phyloP scores from a whole-genome alignment of 768 basidiomycete genomes.

The Boletus tylopilopsis region DNA sequence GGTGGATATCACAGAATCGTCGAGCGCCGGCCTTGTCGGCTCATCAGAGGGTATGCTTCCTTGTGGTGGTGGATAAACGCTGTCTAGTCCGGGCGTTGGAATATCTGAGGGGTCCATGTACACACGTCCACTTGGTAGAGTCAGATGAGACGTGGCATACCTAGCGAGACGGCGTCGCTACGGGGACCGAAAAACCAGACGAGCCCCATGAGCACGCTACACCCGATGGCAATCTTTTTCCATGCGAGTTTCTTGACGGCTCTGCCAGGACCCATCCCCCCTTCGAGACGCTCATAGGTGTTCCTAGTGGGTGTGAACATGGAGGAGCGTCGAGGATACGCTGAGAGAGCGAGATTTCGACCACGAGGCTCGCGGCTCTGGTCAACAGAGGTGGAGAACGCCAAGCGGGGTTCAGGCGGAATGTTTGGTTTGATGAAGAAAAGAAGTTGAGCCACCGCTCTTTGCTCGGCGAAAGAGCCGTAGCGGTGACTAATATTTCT shows the following conservation, averaged over 20 bases:
- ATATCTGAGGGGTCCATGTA: constrained; percentile 4
- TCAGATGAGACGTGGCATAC: constrained; percentile 9
- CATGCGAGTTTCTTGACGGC: constrained; percentile 40
- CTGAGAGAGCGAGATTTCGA: constrained; percentile 6
- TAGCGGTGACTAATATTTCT: too few relatives aligned
- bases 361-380: constrained; percentile 24
- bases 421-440: constrained; percentile 15
- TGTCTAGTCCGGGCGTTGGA: constrained; percentile 17
- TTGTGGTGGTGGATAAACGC: constrained; percentile 22
- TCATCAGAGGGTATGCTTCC: constrained; percentile 13
- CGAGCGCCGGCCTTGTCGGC: background rate
- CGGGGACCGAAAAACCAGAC: constrained; percentile 67
- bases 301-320: constrained; percentile 36
- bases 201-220: constrained; percentile 50
- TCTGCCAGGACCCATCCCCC: constrained; percentile 52
- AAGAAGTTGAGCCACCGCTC: background rate
- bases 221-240: constrained; percentile 67
- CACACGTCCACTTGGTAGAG: background rate
- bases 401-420: constrained; percentile 18
- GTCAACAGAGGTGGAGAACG: constrained; percentile 31
- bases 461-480: background rate
- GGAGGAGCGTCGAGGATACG: background rate
- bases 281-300: constrained; percentile 59
- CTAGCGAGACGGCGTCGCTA: constrained; percentile 11
- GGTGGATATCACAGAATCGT: constrained; percentile 31